A percentile compares a stretch with the other conserved stretches of the same genome.
phyloP scores from a whole-genome alignment of 768 basidiomycete species.

The Suillus clintonianus region DNA sequence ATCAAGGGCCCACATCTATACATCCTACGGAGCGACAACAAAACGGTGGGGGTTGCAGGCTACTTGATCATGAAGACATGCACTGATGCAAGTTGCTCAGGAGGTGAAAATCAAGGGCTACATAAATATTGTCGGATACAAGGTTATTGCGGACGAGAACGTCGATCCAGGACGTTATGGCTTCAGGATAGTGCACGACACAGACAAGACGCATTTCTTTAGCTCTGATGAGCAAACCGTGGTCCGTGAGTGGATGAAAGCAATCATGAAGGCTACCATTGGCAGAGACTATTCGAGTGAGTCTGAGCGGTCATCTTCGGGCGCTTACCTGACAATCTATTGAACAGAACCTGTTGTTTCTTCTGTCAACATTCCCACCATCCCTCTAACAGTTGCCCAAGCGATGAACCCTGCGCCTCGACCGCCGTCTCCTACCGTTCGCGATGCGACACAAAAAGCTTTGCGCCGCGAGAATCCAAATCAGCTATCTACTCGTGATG shows the following conservation, averaged over 20 bases:
- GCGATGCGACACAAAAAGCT: slow-evolving; percentile 87
- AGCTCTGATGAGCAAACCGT: slow-evolving; percentile 84
- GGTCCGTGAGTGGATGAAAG: slow-evolving; percentile 99
- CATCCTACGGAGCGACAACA: slow-evolving; percentile 75
- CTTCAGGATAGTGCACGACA: slow-evolving; percentile 90
- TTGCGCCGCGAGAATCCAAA: slow-evolving; percentile 83
- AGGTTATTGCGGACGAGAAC: slow-evolving; percentile 90
- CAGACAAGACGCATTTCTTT: slow-evolving; percentile 87
- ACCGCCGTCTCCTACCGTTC: slow-evolving; percentile 88
- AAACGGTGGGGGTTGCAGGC: slow-evolving; percentile 30
- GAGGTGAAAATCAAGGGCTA: slow-evolving; percentile 98
- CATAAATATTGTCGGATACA: slow-evolving; percentile 88
- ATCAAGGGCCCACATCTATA: slow-evolving; percentile 93
- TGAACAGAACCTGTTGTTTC: slow-evolving; percentile 86
- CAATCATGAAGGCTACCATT: slow-evolving; percentile 98
- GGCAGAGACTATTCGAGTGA: slow-evolving; percentile 87
- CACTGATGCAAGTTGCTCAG: slow-evolving; percentile 37
- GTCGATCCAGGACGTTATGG: slow-evolving; percentile 91
- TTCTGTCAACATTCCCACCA: slow-evolving; percentile 95
- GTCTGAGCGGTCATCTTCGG: slow-evolving; percentile 26
- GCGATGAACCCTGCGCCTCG: slow-evolving; percentile 95
- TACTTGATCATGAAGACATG: neutral
- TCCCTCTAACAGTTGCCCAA: slow-evolving; percentile 92
- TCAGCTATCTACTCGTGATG: slow-evolving; percentile 78
- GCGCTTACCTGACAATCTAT: neutral